phyloP scores from a whole-genome alignment of 2,329 filamentous ascomycete genomes.

The Neurospora crassa region DNA sequence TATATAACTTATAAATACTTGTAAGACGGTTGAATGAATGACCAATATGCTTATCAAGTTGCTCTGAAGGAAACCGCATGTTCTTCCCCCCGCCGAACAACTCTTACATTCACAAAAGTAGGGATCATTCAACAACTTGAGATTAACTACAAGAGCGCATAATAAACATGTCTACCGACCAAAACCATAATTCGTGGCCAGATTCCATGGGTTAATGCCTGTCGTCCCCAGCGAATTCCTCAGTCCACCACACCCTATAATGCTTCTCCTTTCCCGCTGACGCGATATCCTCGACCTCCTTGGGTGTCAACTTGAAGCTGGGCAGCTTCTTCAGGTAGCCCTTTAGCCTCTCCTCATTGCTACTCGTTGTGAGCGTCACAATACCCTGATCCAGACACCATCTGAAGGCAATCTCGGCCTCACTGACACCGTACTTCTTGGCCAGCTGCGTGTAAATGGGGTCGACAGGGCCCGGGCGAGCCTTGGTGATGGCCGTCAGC shows the following conservation, averaged over 20 bases:
- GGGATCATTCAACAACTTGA: background rate
- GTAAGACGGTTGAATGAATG: background rate
- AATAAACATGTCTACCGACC: background rate
- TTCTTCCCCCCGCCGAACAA: background rate
- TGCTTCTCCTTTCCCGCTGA: constrained; percentile 50
- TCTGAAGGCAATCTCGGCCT: constrained; percentile 46
- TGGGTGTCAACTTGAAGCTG: constrained; percentile 47
- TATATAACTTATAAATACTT: background rate
- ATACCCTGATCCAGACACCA: constrained; percentile 52
- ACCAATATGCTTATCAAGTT: background rate
- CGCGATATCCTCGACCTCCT: constrained; percentile 48
- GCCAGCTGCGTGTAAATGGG: constrained; percentile 39
- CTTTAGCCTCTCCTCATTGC: constrained; percentile 46
- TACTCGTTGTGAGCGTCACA: constrained; percentile 50
- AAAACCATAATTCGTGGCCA: background rate
- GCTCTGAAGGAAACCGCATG: background rate
- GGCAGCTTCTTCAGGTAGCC: constrained; percentile 42
- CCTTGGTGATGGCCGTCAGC: constrained; percentile 41
- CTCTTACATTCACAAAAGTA: background rate
- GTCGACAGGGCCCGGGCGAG: constrained; percentile 44
- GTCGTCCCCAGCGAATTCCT: constrained; percentile 44
- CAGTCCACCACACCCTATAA: constrained; percentile 48
- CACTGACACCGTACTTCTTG: constrained; percentile 47
- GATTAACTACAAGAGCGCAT: background rate
- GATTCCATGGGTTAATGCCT: constrained; percentile 12